phyloP scores from a whole-genome alignment of 2,329 filamentous ascomycete genomes.

The Exophiala sp. region DNA sequence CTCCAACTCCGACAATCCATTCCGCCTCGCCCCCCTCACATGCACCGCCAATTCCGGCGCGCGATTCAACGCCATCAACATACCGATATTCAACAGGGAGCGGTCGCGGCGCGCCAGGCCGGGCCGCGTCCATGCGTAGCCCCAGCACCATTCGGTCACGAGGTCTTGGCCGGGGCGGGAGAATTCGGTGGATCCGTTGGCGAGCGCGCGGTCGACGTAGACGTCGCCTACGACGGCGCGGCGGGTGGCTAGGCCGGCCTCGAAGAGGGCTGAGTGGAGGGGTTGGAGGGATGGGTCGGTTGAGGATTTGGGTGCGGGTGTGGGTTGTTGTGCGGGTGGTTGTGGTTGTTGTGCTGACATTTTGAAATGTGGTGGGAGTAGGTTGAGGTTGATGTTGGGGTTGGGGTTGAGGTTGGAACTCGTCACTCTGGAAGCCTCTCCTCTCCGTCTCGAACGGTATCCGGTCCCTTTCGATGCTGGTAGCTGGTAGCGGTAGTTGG shows the following conservation, averaged over 20 bases:
- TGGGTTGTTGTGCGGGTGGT: too few species aligned
- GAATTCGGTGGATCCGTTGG: constrained; percentile 28
- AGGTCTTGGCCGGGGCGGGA: constrained; percentile 28
- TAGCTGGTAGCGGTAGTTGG: too few species aligned
- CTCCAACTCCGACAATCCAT: constrained; percentile 56
- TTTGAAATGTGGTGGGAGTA: too few species aligned
- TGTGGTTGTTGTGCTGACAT: too few species aligned
- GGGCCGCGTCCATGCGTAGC: constrained; percentile 54
- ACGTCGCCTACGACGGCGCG: constrained; percentile 54
- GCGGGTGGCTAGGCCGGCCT: constrained; percentile 56
- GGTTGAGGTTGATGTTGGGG: too few species aligned
- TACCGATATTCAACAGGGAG: constrained; percentile 58
- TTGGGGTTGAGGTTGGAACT: too few species aligned
- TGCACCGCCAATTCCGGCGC: constrained; percentile 56
- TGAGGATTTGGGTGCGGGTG: constrained; percentile 10
- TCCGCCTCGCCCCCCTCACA: constrained; percentile 56
- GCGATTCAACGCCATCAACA: constrained; percentile 58
- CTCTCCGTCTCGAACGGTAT: too few species aligned
- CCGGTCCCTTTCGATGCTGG: too few species aligned
- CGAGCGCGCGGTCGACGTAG: constrained; percentile 48
- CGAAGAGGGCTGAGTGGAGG: constrained; percentile 45
- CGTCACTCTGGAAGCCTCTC: too few species aligned
- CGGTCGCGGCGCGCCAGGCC: constrained; percentile 57
- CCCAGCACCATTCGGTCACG: constrained; percentile 60
- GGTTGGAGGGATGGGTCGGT: constrained; percentile 20